These are phyloP conservation scores for Peronospora destructor DNA, from an alignment of 352 stramenopile genomes.

Conservation along the genomic window DNA sequence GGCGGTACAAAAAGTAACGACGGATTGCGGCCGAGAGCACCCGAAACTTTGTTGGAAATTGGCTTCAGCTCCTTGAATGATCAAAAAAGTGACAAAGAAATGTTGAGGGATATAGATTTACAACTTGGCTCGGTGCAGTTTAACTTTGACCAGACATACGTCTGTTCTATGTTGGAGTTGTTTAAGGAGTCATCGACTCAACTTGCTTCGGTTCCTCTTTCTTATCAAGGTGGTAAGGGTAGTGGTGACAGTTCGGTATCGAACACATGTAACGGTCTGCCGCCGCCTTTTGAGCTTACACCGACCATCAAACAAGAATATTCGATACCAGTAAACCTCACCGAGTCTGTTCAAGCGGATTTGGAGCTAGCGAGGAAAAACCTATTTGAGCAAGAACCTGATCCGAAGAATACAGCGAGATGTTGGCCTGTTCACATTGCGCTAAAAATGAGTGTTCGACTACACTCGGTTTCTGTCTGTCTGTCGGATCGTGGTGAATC, in stretches of 20 bases:
- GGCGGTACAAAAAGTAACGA: conserved; percentile 14
- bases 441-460: conserved; percentile 41
- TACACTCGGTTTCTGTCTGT: conserved; percentile 75
- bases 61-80: conserved; percentile 53
- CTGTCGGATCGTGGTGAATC: conserved; percentile 67
- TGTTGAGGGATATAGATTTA: conserved; percentile 54
- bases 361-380: conserved; percentile 67
- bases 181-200: conserved; percentile 64
- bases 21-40: conserved; percentile 15
- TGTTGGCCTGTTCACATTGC: conserved; percentile 8
- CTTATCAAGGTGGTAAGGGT: conserved; percentile 15
- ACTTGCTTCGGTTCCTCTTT: conserved; percentile 25
- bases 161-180: conserved; percentile 68
- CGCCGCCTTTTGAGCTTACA: conserved; percentile 54
- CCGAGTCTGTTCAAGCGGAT: conserved; percentile 74
- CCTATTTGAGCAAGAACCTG: conserved; percentile 33
- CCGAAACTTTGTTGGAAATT: conserved; percentile 62
- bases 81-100: conserved; percentile 46
- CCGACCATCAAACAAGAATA: conserved; percentile 64
- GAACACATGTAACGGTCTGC: conserved; percentile 23
- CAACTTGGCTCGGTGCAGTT: conserved; percentile 72
- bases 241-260: conserved; percentile 10
- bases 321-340: conserved; percentile 59
- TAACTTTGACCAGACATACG: conserved; percentile 80
- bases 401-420: conserved; percentile 2